These are phyloP conservation scores for Colletotrichum sp. DNA, from an alignment of 2,329 filamentous ascomycete species.

Conservation along the genomic window DNA sequence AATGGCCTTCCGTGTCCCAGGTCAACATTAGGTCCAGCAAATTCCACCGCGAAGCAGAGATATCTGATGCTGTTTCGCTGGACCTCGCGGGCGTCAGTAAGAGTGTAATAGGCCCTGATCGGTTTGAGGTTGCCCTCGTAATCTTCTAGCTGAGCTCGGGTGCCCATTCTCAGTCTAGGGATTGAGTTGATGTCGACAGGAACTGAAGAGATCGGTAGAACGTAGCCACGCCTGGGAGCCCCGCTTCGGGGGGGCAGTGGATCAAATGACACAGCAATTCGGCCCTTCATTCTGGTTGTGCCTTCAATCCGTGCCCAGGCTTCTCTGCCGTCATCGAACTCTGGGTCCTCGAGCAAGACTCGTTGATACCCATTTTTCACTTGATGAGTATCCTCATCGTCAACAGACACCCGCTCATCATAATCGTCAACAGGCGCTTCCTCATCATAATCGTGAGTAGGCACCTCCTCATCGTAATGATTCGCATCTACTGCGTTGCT, in stretches of 20 bases:
- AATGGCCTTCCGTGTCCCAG: neutral
- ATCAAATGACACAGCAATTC: neutral
- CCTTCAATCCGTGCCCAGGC: neutral
- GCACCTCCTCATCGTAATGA: neutral
- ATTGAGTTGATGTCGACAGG: neutral
- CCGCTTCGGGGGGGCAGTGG: neutral
- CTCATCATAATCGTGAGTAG: neutral
- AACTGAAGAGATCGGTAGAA: neutral
- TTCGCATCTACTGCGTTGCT: neutral
- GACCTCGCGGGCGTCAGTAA: neutral
- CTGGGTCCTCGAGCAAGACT: neutral
- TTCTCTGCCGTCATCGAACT: neutral
- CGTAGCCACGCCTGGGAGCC: neutral
- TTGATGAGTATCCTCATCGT: neutral
- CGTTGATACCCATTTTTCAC: neutral
- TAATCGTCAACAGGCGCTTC: neutral
- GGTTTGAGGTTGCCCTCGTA: neutral
- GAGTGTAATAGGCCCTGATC: neutral
- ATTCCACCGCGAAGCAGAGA: neutral
- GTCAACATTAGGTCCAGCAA: neutral
- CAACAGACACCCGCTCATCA: neutral
- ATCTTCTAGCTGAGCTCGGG: neutral
- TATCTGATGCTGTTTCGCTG: neutral
- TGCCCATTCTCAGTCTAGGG: neutral
- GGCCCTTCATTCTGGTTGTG: neutral